These are phyloP conservation scores for Atkinsonella texensis DNA, from an alignment of 2,329 filamentous ascomycete genomes.

Conservation along the genomic window DNA sequence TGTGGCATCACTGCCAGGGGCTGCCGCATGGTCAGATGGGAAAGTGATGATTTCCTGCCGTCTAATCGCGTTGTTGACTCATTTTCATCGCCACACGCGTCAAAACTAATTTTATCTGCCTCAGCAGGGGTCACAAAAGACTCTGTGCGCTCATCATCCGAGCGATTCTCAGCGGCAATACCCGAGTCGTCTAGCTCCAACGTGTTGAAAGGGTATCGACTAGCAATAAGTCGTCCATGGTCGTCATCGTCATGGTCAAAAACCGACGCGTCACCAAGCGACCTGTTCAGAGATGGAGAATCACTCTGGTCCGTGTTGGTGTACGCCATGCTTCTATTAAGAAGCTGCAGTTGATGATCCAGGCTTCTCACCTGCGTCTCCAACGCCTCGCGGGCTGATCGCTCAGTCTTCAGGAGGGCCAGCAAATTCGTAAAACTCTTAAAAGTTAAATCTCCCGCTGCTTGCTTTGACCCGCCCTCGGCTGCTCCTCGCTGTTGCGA, in stretches of 20 bases:
- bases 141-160: conserved; percentile 33
- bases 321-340: conserved; percentile 26
- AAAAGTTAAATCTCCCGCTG: conserved; percentile 20
- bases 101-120: conserved; percentile 26
- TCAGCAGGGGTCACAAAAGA: conserved; percentile 41
- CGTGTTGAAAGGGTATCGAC: not conserved
- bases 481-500: conserved; percentile 18
- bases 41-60: conserved; percentile 52
- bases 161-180: conserved; percentile 23
- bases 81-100: conserved; percentile 29
- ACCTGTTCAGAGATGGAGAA: conserved; percentile 23
- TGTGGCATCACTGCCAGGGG: conserved; percentile 13
- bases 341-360: conserved; percentile 34
- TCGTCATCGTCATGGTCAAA: conserved; percentile 32
- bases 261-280: conserved; percentile 25
- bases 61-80: conserved; percentile 36
- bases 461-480: conserved; percentile 19
- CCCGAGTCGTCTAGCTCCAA: conserved; percentile 22
- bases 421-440: conserved; percentile 40
- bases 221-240: not conserved
- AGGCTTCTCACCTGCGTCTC: conserved; percentile 45
- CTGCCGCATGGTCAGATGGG: conserved; percentile 40
- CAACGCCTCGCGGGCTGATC: conserved; percentile 40
- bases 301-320: conserved; percentile 13
- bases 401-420: conserved; percentile 43